phyloP scores from a whole-genome alignment of 768 basidiomycete genomes.

The Russula earlei region DNA sequence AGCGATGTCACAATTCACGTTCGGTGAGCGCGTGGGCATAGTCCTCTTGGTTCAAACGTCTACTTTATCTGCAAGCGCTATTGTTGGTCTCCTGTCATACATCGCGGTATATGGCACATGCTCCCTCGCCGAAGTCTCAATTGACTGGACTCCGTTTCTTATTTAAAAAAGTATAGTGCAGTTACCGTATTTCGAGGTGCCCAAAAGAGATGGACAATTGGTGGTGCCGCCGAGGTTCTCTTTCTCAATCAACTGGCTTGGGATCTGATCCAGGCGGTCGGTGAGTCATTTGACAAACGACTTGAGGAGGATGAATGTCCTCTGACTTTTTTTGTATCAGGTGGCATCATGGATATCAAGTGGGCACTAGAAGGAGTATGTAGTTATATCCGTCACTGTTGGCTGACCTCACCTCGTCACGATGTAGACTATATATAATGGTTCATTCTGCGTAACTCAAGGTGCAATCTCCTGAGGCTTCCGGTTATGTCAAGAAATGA shows the following conservation, averaged over 20 bases:
- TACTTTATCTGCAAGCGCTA: background rate
- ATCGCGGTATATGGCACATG: background rate
- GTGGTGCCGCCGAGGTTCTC: conserved; percentile 33
- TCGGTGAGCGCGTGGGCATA: background rate
- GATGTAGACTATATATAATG: background rate
- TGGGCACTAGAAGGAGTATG: background rate
- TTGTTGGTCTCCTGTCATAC: background rate
- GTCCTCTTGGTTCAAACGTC: background rate
- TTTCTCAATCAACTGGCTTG: conserved; percentile 22
- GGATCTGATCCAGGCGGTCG: conserved; percentile 23
- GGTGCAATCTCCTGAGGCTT: background rate
- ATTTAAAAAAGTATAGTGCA: background rate
- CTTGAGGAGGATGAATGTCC: background rate
- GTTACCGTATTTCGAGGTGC: background rate
- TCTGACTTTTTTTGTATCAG: background rate
- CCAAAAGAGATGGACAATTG: background rate
- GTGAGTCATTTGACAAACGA: background rate
- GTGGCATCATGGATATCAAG: background rate
- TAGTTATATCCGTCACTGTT: background rate
- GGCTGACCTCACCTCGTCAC: background rate
- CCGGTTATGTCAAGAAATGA: too few species aligned
- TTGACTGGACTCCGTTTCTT: background rate
- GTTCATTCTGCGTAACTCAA: background rate
- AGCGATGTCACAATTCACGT: background rate
- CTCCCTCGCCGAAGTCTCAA: background rate